These are phyloP conservation scores for Royoungia palumana DNA, from an alignment of 768 basidiomycete genomes.

Conservation along the genomic window DNA sequence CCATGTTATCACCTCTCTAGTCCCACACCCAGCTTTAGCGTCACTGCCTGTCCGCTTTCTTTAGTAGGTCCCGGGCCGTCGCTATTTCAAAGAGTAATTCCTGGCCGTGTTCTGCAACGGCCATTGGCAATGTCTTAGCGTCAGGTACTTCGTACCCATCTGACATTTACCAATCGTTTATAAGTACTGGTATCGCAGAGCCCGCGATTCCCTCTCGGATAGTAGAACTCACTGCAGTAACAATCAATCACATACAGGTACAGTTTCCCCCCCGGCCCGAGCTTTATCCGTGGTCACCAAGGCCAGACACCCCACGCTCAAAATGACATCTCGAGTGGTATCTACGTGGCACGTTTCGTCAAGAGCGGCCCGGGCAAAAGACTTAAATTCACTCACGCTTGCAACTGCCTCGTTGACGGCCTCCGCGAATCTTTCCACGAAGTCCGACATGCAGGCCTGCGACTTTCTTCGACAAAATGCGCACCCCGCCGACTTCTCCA, in stretches of 20 bases:
- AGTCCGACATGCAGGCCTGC: conserved; percentile 19
- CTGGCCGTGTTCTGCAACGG: too few relatives aligned
- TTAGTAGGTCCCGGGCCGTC: too few relatives aligned
- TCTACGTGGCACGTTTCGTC: conserved; percentile 5
- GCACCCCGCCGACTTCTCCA: conserved; percentile 16
- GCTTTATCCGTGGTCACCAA: background rate
- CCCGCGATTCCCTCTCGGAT: too few relatives aligned
- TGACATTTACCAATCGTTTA: too few relatives aligned
- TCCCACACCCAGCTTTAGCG: too few relatives aligned
- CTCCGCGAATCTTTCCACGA: conserved; percentile 20
- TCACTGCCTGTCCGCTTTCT: too few relatives aligned
- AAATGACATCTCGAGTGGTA: conserved; percentile 21
- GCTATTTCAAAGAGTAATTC: too few relatives aligned
- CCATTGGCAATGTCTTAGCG: too few relatives aligned
- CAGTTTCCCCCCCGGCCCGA: background rate
- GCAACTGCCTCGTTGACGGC: conserved; percentile 20
- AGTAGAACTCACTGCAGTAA: too few relatives aligned
- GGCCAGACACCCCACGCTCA: background rate
- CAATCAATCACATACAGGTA: background rate
- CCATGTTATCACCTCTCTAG: too few relatives aligned
- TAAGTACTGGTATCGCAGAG: too few relatives aligned
- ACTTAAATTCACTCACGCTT: conserved; percentile 13
- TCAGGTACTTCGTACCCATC: too few relatives aligned
- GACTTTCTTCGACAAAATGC: conserved; percentile 20
- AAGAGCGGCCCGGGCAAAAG: background rate